These are phyloP conservation scores for Tanacetum coccineum DNA, from an alignment of 129 eudicot genomes.

Conservation along the genomic window DNA sequence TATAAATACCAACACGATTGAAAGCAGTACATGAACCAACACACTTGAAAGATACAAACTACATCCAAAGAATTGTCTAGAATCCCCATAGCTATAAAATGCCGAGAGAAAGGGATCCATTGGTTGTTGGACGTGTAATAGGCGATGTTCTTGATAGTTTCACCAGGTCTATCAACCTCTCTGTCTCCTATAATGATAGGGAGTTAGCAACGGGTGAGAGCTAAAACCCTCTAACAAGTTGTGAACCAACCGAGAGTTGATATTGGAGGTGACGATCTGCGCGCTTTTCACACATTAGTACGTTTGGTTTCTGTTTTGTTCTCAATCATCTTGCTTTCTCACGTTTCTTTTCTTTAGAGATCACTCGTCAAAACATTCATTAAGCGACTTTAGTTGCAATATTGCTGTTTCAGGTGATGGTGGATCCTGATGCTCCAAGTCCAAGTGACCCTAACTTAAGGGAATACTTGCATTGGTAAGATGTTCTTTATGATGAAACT, in stretches of 20 bases:
- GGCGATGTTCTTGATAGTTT: slow-evolving; percentile 67
- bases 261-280: slow-evolving; percentile 69
- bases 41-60: not conserved
- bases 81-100: slow-evolving; percentile 17
- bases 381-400: slow-evolving; percentile 6
- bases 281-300: slow-evolving; percentile 71
- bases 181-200: slow-evolving; percentile 31
- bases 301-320: slow-evolving; percentile 4
- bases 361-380: not conserved
- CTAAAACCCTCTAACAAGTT: slow-evolving; percentile 66
- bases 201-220: slow-evolving; percentile 62
- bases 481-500: not conserved
- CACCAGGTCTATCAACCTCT: slow-evolving; percentile 41
- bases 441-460: slow-evolving; percentile 79
- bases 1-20: slow-evolving; percentile 31
- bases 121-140: slow-evolving; percentile 60
- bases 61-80: not conserved
- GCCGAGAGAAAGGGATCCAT: slow-evolving; percentile 60
- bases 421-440: slow-evolving; percentile 95
- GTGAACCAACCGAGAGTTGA: slow-evolving; percentile 71
- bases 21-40: slow-evolving; percentile 12
- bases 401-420: slow-evolving; percentile 57
- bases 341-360: not conserved
- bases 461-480: slow-evolving; percentile 84
- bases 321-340: not conserved